Conservation (phyloP, 2,329 filamentous ascomycete species). For the Aspergillus sp. region DNA sequence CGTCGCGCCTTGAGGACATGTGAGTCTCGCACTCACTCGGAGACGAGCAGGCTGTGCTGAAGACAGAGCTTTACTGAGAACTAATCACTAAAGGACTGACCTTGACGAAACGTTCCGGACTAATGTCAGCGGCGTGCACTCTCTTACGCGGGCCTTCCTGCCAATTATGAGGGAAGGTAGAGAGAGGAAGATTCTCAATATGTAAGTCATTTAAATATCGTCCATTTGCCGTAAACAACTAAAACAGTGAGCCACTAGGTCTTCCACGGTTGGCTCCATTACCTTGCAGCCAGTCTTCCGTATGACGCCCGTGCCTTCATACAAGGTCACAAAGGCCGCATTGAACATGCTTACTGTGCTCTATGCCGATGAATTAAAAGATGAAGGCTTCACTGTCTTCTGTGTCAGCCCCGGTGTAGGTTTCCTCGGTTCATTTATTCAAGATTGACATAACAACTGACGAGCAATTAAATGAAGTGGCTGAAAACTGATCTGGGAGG, state of each 20-base stretch:
- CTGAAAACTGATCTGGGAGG: constrained; percentile 47
- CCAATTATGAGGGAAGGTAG: constrained; percentile 39
- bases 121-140: constrained; percentile 45
- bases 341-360: constrained; percentile 48
- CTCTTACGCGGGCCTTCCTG: constrained; percentile 41
- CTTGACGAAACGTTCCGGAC: constrained; percentile 40
- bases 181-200: constrained; percentile 47
- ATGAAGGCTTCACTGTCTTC: constrained; percentile 45
- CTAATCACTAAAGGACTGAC: constrained; percentile 30
- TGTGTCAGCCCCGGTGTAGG: constrained; percentile 48
- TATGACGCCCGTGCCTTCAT: constrained; percentile 31
- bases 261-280: constrained; percentile 32
- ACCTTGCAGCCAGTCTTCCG: constrained; percentile 22
- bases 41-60: background rate
- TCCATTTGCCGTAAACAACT: background rate
- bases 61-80: too few species aligned
- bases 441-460: background rate
- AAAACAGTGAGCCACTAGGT: background rate
- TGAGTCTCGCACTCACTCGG: background rate
- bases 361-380: constrained; percentile 25
- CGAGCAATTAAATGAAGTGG: constrained; percentile 35
- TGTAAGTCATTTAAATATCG: constrained; percentile 30
- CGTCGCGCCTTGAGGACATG: constrained; percentile 16
- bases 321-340: constrained; percentile 51
- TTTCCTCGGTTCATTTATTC: background rate